Percentiles rank a stretch among this genome's conserved stretches.
These are phyloP conservation scores for Cladosporium sp. DNA, from an alignment of 2,329 filamentous ascomycete genomes.

Conservation along the genomic window DNA sequence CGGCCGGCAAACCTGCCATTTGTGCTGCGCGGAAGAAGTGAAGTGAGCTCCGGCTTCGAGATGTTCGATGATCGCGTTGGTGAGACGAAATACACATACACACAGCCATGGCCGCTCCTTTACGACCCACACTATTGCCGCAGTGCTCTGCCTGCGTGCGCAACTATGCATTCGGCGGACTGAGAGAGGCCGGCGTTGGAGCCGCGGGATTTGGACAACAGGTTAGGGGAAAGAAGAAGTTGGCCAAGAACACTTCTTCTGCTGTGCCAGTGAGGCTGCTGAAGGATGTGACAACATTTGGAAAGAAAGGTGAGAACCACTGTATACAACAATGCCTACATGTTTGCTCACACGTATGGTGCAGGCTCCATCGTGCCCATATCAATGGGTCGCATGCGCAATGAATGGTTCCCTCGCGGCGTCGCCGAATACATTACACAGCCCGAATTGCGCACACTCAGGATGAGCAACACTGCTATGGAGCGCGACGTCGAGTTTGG, in stretches of 20 bases:
- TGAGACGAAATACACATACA: background rate
- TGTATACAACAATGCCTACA: background rate
- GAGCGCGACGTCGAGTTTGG: slow-evolving; percentile 46
- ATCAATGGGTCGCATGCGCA: slow-evolving; percentile 51
- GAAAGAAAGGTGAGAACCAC: slow-evolving; percentile 38
- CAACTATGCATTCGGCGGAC: slow-evolving; percentile 19
- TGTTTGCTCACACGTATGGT: background rate
- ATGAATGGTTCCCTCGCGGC: slow-evolving; percentile 48
- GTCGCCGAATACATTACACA: slow-evolving; percentile 51
- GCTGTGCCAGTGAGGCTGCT: slow-evolving; percentile 49
- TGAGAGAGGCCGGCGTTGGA: background rate
- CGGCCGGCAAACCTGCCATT: background rate
- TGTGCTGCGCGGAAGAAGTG: background rate
- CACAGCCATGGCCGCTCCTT: slow-evolving; percentile 21
- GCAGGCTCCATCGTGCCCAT: slow-evolving; percentile 51
- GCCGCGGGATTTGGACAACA: slow-evolving; percentile 23
- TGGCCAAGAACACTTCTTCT: slow-evolving; percentile 22
- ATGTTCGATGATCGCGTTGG: slow-evolving; percentile 2
- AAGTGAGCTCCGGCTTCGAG: slow-evolving; percentile 6
- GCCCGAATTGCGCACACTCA: slow-evolving; percentile 42
- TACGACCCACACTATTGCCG: slow-evolving; percentile 20
- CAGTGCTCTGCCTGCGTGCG: slow-evolving; percentile 29
- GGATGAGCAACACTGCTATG: slow-evolving; percentile 40
- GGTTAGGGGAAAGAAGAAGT: slow-evolving; percentile 34
- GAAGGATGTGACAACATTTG: slow-evolving; percentile 51